These are phyloP conservation scores for Ulota crispa DNA, from an alignment of 225 moss, liverwort and hornwort species.

Conservation along the genomic window DNA sequence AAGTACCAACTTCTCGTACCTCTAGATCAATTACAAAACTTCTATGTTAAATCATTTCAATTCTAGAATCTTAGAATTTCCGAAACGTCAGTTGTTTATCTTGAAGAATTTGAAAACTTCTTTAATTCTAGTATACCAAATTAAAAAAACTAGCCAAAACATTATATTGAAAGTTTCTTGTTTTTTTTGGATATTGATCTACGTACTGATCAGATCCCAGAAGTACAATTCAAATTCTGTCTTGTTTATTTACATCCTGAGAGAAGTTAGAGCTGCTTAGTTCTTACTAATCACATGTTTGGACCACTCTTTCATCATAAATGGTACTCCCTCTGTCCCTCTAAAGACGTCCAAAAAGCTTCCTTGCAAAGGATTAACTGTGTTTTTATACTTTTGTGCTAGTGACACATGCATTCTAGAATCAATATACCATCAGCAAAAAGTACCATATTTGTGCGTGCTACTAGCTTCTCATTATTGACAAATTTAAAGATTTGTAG, in stretches of 20 bases:
- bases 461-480: too few relatives aligned
- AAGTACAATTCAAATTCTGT: not conserved
- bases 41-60: not conserved
- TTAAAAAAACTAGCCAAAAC: not conserved
- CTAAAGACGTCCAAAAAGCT: too few relatives aligned
- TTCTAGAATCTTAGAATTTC: not conserved
- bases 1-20: too few relatives aligned
- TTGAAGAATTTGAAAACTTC: not conserved
- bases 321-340: too few relatives aligned
- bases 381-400: too few relatives aligned
- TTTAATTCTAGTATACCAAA: not conserved
- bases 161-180: not conserved
- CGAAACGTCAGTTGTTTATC: not conserved
- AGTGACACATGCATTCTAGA: too few relatives aligned
- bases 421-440: too few relatives aligned
- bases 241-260: too few relatives aligned
- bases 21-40: not conserved
- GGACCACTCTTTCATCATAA: not conserved
- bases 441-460: too few relatives aligned
- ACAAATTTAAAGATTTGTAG: too few relatives aligned
- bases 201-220: not conserved
- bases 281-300: not conserved
- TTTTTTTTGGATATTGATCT: not conserved
- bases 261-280: not conserved
- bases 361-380: too few relatives aligned